Base-by-base conservation (phyloP, 2,329 filamentous ascomycete species). In the Cladobotryum protrusum region DNA sequence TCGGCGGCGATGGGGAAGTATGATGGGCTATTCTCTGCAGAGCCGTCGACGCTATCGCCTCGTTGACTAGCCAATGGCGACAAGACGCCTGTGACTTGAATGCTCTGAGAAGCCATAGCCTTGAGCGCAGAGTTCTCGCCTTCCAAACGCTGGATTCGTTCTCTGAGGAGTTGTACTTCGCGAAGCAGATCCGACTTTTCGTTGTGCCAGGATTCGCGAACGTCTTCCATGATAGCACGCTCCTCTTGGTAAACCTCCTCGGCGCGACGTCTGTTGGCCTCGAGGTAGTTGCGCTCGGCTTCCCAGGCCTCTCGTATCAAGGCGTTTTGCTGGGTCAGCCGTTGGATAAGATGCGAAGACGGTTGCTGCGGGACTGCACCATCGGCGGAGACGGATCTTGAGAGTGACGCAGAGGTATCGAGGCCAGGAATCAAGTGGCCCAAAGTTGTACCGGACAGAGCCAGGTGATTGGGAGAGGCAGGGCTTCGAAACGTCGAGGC, bases 161-260 rank as follows among this genome's bases (percentile, higher is more conserved):
- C 65, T 59, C 67, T 68, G 52, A 78, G 66, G 24, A 61, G 58
- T 35, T 66, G 60, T 14, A 77, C 67, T 52, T 76, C 69, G 35
- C 61, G 63, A 33, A 73, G 53, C 57, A 78, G 59, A 39, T 54
- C 58, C 3, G 59, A 58, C 59, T 70, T 76, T 56, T 79, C 74
- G 13, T 62, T 61, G 18, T 72, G 62, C 76, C 76, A 79, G 12
- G 67, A 61, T 14, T 69, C 60, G 15, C 73, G 69, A 53, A 78
- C 72, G 36, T 76, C 72, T 46, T 78, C 74, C 72, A 79, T 78
- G 49, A 79, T 68, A 45, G 66, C 66, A 7, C 75, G 72, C 57
- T 80, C 76, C 56, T 78, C 75, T 54, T 72, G 72, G 57, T 79
- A 79, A n/a, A 79, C 72, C 58, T 77, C 73, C 56, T 79, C 77